Evolutionary conservation across 2,329 filamentous ascomycete species (phyloP).

Genomic region (Myrmaecium sp.): DNA sequence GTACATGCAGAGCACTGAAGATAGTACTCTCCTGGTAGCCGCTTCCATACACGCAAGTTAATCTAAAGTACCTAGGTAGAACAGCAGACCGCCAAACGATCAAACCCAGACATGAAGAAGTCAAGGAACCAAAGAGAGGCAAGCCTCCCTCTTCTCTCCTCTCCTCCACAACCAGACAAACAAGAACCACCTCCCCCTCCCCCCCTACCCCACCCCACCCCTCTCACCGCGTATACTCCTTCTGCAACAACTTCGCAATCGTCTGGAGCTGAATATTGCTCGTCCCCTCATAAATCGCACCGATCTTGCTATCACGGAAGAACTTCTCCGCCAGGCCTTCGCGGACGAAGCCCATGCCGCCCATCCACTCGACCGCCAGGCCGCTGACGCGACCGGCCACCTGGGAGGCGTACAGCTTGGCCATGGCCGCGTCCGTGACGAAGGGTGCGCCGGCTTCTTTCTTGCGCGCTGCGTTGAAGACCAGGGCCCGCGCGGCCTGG

Average conservation of each 20-base stretch:
- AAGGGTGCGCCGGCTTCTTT: constrained; percentile 97
- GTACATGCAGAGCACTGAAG: no score
- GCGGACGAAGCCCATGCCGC: constrained; percentile 94
- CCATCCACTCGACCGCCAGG: constrained; percentile 95
- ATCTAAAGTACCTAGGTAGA: no score
- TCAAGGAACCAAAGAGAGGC: no score
- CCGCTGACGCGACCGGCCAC: constrained; percentile 77
- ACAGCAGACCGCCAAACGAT: no score
- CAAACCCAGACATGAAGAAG: no score
- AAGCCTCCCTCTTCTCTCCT: no score
- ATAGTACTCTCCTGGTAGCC: no score
- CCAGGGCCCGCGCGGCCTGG: constrained; percentile 71
- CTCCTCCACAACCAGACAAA: no score
- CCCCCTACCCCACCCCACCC: constrained; percentile 1
- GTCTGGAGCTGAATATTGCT: constrained; percentile 58
- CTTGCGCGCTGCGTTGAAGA: constrained; percentile 92
- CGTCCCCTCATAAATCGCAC: constrained; percentile 89
- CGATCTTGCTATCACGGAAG: constrained; percentile 96
- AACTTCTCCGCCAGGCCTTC: constrained; percentile 97
- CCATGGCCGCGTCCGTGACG: constrained; percentile 92
- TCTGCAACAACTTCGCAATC: constrained; percentile 54
- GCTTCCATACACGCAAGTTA: no score
- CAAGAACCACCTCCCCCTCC: not conserved
- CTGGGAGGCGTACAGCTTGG: constrained; percentile 87
- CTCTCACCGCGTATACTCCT: constrained; percentile 42